Percentiles rank a stretch among this genome's conserved stretches.
phyloP scores from a whole-genome alignment of 2,329 filamentous ascomycete species.

The Aureobasidium sp. region DNA sequence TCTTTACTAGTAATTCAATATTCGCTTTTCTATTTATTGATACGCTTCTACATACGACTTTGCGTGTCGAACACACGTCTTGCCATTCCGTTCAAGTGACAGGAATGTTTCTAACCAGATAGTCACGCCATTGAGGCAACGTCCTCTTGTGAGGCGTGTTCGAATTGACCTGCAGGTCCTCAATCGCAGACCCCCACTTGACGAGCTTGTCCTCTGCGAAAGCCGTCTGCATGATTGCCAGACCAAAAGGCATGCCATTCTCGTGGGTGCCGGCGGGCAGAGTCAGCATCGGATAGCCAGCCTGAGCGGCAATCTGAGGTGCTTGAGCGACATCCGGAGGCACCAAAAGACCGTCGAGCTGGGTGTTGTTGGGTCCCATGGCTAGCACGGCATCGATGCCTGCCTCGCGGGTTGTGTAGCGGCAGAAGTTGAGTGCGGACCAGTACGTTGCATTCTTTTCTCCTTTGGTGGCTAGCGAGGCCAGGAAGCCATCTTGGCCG shows the following conservation, averaged over 20 bases:
- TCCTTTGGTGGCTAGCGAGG: constrained; percentile 55
- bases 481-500: constrained; percentile 65
- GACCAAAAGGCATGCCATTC: constrained; percentile 40
- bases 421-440: constrained; percentile 58
- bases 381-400: constrained; percentile 63
- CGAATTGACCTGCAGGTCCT: constrained; percentile 30
- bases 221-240: constrained; percentile 33
- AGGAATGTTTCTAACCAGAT: constrained; percentile 34
- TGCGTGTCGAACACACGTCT: not conserved
- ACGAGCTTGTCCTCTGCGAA: constrained; percentile 29
- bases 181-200: constrained; percentile 38
- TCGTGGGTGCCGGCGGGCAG: constrained; percentile 55
- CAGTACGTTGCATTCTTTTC: constrained; percentile 58
- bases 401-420: constrained; percentile 51
- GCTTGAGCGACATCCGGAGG: constrained; percentile 62
- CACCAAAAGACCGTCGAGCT: constrained; percentile 58
- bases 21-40: not conserved
- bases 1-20: not conserved
- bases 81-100: constrained; percentile 15
- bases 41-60: not conserved
- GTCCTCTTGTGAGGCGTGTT: constrained; percentile 18
- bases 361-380: constrained; percentile 34
- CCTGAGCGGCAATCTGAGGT: constrained; percentile 65
- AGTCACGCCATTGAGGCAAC: constrained; percentile 33
- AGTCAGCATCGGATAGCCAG: constrained; percentile 67